Percentiles rank a stretch among this genome's conserved stretches.
These are phyloP conservation scores for Solanum commersonii DNA, from an alignment of 257 asterid species.

Conservation along the genomic window DNA sequence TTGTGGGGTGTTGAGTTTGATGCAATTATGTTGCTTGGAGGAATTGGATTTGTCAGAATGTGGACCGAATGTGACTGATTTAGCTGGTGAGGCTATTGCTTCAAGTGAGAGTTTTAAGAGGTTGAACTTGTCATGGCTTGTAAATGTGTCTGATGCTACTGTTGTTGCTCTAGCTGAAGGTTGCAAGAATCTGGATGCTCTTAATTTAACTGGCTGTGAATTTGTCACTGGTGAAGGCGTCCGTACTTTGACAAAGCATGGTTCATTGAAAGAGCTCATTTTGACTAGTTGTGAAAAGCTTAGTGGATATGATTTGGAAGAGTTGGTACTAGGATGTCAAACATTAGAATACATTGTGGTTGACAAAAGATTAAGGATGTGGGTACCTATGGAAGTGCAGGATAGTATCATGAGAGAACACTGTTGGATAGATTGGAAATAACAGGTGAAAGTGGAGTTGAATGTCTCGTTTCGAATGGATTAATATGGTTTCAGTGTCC, in stretches of 20 bases:
- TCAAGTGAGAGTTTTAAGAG: conserved; percentile 2
- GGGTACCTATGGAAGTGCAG: conserved; percentile 7
- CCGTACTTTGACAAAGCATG: conserved; percentile 10
- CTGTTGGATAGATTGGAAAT: conserved; percentile 15
- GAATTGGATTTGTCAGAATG: conserved; percentile 13
- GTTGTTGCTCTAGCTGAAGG: conserved; percentile 9
- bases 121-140: conserved; percentile 20
- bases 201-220: conserved; percentile 18
- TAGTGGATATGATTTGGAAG: conserved; percentile 9
- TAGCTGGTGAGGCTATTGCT: conserved; percentile 1
- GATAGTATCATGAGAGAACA: conserved; percentile 1
- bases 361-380: conserved; percentile 7
- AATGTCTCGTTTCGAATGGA: background rate
- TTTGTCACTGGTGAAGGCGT: conserved; percentile 6
- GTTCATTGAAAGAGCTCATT: conserved; percentile 9
- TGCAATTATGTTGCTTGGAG: conserved; percentile 13
- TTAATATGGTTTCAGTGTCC: background rate
- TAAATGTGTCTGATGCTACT: conserved; percentile 11
- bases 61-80: conserved; percentile 15
- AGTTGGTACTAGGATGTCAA: conserved; percentile 16
- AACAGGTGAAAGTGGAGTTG: background rate
- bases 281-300: conserved; percentile 1
- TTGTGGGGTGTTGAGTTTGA: conserved; percentile 7
- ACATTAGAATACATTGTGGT: conserved; percentile 10
- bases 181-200: conserved; percentile 10